Conservation (phyloP, 305 asterid species). For the Fraxinus albicans region DNA sequence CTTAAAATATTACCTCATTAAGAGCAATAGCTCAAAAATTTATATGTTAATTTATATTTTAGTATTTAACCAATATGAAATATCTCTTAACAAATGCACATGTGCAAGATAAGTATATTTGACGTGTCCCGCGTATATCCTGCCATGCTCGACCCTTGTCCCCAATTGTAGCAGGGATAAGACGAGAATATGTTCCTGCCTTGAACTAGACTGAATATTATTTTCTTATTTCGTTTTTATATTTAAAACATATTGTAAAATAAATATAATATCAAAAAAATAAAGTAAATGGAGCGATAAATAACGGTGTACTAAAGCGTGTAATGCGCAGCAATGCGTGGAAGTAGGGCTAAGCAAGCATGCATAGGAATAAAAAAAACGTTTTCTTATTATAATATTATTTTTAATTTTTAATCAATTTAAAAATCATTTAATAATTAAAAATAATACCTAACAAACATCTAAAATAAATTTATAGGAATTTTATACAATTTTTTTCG, state of each 20-base stretch:
- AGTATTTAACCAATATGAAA: neutral
- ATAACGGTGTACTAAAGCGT: too few species aligned
- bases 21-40: neutral
- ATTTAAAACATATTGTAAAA: neutral
- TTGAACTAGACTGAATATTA: neutral
- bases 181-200: neutral
- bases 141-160: neutral
- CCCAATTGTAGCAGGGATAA: neutral
- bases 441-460: too few species aligned
- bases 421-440: too few species aligned
- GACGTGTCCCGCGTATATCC: neutral
- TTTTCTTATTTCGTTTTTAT: neutral
- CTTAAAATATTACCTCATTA: too few species aligned
- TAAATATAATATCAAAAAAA: too few species aligned
- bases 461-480: too few species aligned
- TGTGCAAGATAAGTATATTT: neutral
- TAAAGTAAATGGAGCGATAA: neutral
- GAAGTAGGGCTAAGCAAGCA: too few species aligned
- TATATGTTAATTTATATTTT: neutral
- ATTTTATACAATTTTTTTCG: too few species aligned
- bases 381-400: too few species aligned
- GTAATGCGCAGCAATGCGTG: too few species aligned
- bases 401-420: too few species aligned
- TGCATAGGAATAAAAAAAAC: too few species aligned
- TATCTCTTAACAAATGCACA: neutral